Base-by-base conservation (phyloP, 257 asterid genomes). In the Vinca minor region DNA sequence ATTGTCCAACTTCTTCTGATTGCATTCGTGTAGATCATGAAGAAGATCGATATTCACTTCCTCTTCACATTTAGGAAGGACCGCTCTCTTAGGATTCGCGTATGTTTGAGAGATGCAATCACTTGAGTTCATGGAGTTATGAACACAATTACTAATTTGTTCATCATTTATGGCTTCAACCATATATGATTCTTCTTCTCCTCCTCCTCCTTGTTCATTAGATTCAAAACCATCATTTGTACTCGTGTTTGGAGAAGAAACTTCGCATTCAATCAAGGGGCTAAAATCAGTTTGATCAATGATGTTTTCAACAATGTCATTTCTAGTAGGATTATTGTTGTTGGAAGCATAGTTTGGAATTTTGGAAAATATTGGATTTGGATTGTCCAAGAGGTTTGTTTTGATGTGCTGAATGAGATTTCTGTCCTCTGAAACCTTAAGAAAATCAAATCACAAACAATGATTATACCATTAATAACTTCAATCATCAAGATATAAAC, bases 401-500 rank as follows among this genome's bases (percentile, higher is more conserved):
- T 79, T 87, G 65, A 89, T 70, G 49, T 84, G 86, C 70, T 79
- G 83, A 71, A 93, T 71, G 59, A 93, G 81, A 77, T 71, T 77
- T 32, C 56, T 75, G 76, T 93, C 97, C 77, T 93, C 95, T 2
- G 69, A 44, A 57, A 89, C 95, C 98, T 92, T 74, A 23, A n/a
- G n/a, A n/a, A n/a, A n/a, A n/a, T n/a, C n/a, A n/a, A n/a, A 52
- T 5, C 15, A 41, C 21, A 55, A 13, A 53, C 20, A 44, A 26
- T 34, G 45, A 50, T 17, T 15, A 35, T n/a, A n/a, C n/a, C n/a
- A n/a, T n/a, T n/a, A 21, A 42, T 44, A 28, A 54, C 59, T 28
- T 32, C 9, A 29, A 14, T 23, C 32, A 32, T 42, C 60, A 39
- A 59, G 63, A 42, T 18, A 34, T 34, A 34, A 34, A 20, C 62